Evolutionary conservation across 2,329 filamentous ascomycete species (phyloP), one percentile per base, ranked within the genome.

Genomic region (Zelopaecilomyces penicillatus): DNA sequence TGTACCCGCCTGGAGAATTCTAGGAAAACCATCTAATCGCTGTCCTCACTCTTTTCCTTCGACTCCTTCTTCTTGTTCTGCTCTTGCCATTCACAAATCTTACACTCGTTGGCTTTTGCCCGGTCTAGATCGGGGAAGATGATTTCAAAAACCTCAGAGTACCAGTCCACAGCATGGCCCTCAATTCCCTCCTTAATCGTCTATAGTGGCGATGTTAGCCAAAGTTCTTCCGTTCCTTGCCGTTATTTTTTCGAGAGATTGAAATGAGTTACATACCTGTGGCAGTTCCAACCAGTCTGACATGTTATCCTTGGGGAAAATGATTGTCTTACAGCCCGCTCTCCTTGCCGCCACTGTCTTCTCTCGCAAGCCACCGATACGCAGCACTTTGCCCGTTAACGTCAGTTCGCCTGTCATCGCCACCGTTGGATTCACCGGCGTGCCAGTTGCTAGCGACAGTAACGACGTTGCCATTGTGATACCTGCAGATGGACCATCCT

Each of bases 391-490:
- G 44, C 93, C 93, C 1, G 93, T 98, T 42, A 98, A 82, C 2
- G 94, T 98, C 52, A 98, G 73, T 67, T 98, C 93, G 51, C 93
- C 93, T 1, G 93, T 98, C 93, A 98, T 98, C 47, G 94, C 91
- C 54, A 97, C 82, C 1, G 87, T 88, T 5, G 91, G 87, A 59
- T 89, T 76, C 41, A 98, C 75, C 11, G 83, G 76, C 38, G 77
- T 76, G 53, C 95, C 80, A 34, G 97, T 70, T 6, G 88, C 91
- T 50, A 98, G 72, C 42, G 85, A 91, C 41, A 98, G 73, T 56
- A 98, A 68, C 47, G 86, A 89, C 5, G 89, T 95, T n/a, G 93
- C 85, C 93, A 98, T 98, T 5, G 93, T 98, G 59, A 98, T 93
- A 62, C 93, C 93, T 19, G 93, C 93, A 39, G 85, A 90, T 4